Conservation (phyloP, 225 moss, liverwort and hornwort species). For the Bryoerythrophyllum caledonicum region DNA sequence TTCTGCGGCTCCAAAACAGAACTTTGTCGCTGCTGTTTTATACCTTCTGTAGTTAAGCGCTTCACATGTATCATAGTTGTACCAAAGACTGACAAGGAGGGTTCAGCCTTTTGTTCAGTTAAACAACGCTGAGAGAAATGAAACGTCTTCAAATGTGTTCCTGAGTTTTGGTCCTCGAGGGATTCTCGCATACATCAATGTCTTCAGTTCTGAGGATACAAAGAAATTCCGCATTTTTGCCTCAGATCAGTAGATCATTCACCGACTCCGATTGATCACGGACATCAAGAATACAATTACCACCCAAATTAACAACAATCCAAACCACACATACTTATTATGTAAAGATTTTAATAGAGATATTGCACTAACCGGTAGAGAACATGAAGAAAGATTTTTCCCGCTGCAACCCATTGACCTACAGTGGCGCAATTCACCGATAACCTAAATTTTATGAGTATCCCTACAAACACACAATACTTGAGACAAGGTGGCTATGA, state of each 20-base stretch:
- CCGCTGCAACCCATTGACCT: too few species aligned
- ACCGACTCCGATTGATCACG: background rate
- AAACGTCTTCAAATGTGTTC: background rate
- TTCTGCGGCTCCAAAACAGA: background rate
- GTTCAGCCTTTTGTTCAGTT: background rate
- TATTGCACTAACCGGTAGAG: too few species aligned
- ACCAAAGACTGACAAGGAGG: background rate
- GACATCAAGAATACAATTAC: too few species aligned
- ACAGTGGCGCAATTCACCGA: too few species aligned
- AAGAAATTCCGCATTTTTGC: background rate
- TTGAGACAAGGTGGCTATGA: too few species aligned
- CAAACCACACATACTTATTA: too few species aligned
- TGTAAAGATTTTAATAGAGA: too few species aligned
- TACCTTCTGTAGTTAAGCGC: background rate
- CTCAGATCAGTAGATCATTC: background rate
- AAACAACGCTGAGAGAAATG: background rate
- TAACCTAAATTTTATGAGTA: too few species aligned
- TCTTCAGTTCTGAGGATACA: background rate
- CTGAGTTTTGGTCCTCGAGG: background rate
- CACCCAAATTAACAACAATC: too few species aligned
- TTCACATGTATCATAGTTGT: constrained; percentile 11
- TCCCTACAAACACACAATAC: too few species aligned
- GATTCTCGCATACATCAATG: background rate
- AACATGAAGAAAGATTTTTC: too few species aligned
- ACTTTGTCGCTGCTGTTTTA: background rate